Evolutionary conservation across 2,329 filamentous ascomycete genomes (phyloP), one percentile per base, ranked within the genome.

Genomic region (Exophiala lecanii-corni): DNA sequence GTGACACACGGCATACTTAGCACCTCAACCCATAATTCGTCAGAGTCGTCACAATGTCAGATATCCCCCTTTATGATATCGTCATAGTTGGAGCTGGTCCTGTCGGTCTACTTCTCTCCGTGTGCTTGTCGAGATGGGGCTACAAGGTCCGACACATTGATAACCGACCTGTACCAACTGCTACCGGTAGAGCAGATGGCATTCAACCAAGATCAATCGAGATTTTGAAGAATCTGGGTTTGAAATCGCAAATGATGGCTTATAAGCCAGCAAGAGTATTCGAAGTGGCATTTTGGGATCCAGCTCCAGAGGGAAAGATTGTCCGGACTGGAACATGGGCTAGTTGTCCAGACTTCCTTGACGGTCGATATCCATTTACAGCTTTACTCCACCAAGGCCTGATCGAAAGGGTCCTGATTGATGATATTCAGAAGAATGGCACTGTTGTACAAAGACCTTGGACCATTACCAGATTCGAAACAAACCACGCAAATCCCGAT

Each of bases 91-190:
- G 89, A 52, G 89, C 89, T 43, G 89, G 89, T 12, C 89, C 89
- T 3, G 88, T 89, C 30, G 89, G 89, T 42, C 77, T 95, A 45
- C 82, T 94, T 68, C 76, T 95, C 17, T 92, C 88, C 6, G 89
- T 89, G 20, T 91, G 86, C 61, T 76, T 96, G 49, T 86, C 87
- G 48, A 76, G 89, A 70, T 95, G 89, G 87, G 89, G 89, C 15
- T 96, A 95, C 73, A 88, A 81, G 64, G 87, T 96, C 65, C 94
- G 91, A 72, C 88, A 95, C 67, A 88, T 95, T 60, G 89, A 95
- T 68, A 94, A 94, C 67, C 78, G 89, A 46, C 74, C 87, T 2
- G 85, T 91, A 58, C 89, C 89, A 12, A 95, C 89, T 9, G 71
- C 79, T 2, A 94, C 88, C 15, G 89, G 89, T 40, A 85, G 89